Evolutionary conservation across 176 grass and related monocot species (phyloP), one percentile per base, ranked within the genome.

Genomic region (Bothriochloa decipiens): DNA sequence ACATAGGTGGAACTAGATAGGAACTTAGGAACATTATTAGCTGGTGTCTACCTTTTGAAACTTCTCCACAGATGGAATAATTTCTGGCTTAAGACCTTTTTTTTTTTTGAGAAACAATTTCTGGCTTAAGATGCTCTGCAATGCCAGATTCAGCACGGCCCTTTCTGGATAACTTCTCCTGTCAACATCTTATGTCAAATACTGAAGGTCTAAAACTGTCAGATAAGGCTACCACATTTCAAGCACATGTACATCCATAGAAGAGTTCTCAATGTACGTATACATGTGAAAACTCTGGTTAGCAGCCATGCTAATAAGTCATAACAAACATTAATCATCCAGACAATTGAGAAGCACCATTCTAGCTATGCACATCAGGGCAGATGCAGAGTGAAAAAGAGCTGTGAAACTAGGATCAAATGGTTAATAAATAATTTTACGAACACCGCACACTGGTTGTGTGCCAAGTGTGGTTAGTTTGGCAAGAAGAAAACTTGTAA

Each of bases 101-200:
- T 32, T 32, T 32, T 32, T 32, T 32, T n/a, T n/a, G n/a, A 32
- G 29, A 32, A 32, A 93, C 40, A 45, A 92, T 58, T 78, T 95
- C 81, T 63, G 53, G 26, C 88, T 87, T 91, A 77, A 98, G 65
- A 82, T 63, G 84, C 58, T 95, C 64, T 17, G 89, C 89, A 72
- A 87, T 81, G 39, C 27, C 68, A 92, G 85, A 77, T 92, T 93
- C 92, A 52, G 65, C 17, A 79, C 7, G 82, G 64, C 77, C 79
- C 65, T 82, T 91, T 71, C 83, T 88, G 77, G 85, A 92, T 70
- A 94, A 72, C 16, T 93, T 95, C n/a, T 95, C 85, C 96, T 98
- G 84, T 52, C 40, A 80, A 75, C 60, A 16, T 57, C 33, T 55
- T 27, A 84, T 36, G 82, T 87, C 43, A 87, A 90, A 18, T 78